phyloP scores from a whole-genome alignment of 2,329 filamentous ascomycete species.

The Colletotrichum paranaense region DNA sequence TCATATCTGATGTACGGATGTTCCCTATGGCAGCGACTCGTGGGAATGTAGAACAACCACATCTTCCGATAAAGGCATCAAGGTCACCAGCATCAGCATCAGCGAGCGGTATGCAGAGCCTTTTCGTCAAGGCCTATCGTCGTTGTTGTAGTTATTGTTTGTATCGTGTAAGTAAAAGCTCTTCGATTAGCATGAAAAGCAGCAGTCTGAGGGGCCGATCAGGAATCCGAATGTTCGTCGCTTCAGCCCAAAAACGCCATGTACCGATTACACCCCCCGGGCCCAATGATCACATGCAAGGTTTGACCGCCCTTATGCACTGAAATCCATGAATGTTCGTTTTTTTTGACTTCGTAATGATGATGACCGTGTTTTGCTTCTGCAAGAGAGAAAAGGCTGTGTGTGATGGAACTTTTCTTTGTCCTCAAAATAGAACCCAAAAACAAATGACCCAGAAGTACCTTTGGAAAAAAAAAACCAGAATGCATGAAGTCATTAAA shows the following conservation, averaged over 20 bases:
- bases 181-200: slow-evolving; percentile 29
- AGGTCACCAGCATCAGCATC: slow-evolving; percentile 7
- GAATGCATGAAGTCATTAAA: slow-evolving; percentile 52
- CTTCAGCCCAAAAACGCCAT: slow-evolving; percentile 36
- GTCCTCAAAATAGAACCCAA: slow-evolving; percentile 20
- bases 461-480: neutral
- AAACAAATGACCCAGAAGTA: neutral
- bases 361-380: slow-evolving; percentile 22
- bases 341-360: slow-evolving; percentile 35
- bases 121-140: slow-evolving; percentile 18
- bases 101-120: slow-evolving; percentile 1
- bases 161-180: slow-evolving; percentile 6
- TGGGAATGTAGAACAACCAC: neutral
- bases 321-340: slow-evolving; percentile 36
- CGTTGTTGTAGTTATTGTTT: neutral
- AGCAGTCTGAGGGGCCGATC: slow-evolving; percentile 31
- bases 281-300: slow-evolving; percentile 35
- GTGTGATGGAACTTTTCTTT: slow-evolving; percentile 25
- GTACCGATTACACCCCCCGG: slow-evolving; percentile 29
- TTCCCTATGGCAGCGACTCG: neutral
- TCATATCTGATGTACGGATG: neutral
- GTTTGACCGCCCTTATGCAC: slow-evolving; percentile 36
- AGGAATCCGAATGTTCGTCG: slow-evolving; percentile 33
- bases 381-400: slow-evolving; percentile 4
- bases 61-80: slow-evolving; percentile 2